Evolutionary conservation across 2,329 filamentous ascomycete genomes (phyloP), one percentile per base, ranked within the genome.

Genomic region (Ophiostoma fasciatum): DNA sequence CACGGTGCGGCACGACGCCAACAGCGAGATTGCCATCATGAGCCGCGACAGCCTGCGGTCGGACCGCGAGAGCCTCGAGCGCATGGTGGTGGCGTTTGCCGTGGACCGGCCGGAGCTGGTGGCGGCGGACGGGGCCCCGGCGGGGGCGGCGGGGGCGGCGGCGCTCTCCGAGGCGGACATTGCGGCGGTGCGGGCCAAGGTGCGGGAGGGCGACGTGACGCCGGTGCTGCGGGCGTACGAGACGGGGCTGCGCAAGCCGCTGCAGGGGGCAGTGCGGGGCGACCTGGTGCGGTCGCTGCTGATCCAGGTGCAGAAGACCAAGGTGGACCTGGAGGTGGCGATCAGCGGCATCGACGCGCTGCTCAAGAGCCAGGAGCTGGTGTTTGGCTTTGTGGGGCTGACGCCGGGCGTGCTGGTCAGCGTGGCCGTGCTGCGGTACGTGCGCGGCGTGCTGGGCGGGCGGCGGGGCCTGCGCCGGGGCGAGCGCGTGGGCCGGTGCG

Each of bases 301-400:
- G 30, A 96, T 98, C 37, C 90, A 98, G 53, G 78, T 98, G 26
- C 90, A 98, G 51, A 98, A 98, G 66, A 96, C 90, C 17, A 98
- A 98, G 62, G 90, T 98, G 8, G 90, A 98, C 51, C 76, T 98
- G 11, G 90, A 98, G 56, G 78, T 96, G 42, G 90, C 90, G 12
- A 87, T 98, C 61, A 84, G 82, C 41, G 90, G 90, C 14, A 98
- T 98, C 45, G 88, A 98, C 62, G 75, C 84, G 23, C 69, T 98
- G 22, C 68, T 98, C 39, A 94, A 90, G 61, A 94, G 87, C 50
- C 90, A 98, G 53, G 88, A 98, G 53, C 69, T 98, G 32, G 82
- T 98, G 18, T 98, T 98, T 59, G 90, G 84, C n/a, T 94, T 98
- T 51, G 78, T 98, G 26, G 87, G 87, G 6, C 64, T 98, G 19